A percentile compares a stretch with the other conserved stretches of the same genome.
phyloP scores from a whole-genome alignment of 768 basidiomycete genomes.

The Auricularia heimuer region DNA sequence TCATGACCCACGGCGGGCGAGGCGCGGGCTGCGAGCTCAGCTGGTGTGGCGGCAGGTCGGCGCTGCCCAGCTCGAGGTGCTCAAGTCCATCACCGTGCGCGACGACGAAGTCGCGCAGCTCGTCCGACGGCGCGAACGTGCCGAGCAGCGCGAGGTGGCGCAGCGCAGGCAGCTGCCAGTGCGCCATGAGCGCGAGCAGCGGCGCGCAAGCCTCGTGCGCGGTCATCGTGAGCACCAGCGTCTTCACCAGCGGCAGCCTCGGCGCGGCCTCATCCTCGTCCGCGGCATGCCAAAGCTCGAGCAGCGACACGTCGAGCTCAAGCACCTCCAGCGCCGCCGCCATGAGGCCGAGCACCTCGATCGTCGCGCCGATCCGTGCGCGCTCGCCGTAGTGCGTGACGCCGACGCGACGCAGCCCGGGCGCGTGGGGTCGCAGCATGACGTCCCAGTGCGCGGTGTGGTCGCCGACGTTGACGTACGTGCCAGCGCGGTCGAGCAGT shows the following conservation, averaged over 20 bases:
- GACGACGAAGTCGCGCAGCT: background rate
- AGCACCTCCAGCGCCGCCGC: background rate
- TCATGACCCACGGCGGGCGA: no score
- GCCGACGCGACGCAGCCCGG: background rate
- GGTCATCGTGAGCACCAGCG: background rate
- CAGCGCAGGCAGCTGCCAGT: background rate
- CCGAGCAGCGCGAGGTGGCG: background rate
- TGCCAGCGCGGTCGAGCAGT: background rate
- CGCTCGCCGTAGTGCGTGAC: background rate
- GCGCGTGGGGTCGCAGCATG: background rate
- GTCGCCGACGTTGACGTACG: constrained; percentile 1
- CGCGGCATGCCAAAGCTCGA: background rate
- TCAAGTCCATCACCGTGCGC: background rate
- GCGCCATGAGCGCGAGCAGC: background rate
- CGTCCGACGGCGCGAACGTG: background rate
- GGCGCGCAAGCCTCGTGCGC: background rate
- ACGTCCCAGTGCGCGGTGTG: background rate
- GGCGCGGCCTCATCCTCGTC: background rate
- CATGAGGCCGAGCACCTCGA: background rate
- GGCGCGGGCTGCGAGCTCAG: no score
- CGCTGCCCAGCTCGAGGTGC: background rate
- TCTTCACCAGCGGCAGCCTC: background rate
- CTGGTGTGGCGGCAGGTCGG: no score
- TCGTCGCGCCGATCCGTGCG: background rate
- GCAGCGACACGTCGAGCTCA: background rate